These are phyloP conservation scores for Solioccasus polychromus DNA, from an alignment of 768 basidiomycete genomes.

Conservation along the genomic window DNA sequence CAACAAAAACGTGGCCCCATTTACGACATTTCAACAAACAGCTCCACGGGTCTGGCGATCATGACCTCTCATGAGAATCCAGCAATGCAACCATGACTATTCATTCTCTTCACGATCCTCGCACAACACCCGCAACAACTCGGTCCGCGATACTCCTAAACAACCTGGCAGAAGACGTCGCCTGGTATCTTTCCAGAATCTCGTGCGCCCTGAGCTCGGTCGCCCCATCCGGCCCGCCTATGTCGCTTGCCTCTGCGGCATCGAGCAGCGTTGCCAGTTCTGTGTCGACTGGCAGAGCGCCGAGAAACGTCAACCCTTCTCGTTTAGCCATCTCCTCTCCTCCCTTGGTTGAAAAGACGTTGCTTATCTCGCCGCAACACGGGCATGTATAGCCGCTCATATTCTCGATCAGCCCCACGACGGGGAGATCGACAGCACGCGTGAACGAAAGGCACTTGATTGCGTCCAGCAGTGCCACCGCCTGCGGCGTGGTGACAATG, in stretches of 20 bases:
- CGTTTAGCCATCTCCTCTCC: constrained; percentile 83
- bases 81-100: not conserved
- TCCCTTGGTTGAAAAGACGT: constrained; percentile 92
- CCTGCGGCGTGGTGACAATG: constrained; percentile 96
- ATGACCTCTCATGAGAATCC: too few species aligned
- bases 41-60: too few species aligned
- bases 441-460: constrained; percentile 97
- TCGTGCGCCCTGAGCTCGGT: constrained; percentile 38
- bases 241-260: constrained; percentile 41
- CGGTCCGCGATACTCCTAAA: constrained; percentile 59
- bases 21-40: constrained; percentile 21
- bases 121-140: constrained; percentile 35
- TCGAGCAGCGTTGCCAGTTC: constrained; percentile 87
- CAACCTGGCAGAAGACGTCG: constrained; percentile 66
- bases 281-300: constrained; percentile 89
- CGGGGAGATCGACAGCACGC: constrained; percentile 77
- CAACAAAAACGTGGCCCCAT: constrained; percentile 25
- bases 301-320: constrained; percentile 76
- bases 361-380: constrained; percentile 93
- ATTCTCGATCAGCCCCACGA: constrained; percentile 93
- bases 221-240: constrained; percentile 18
- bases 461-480: constrained; percentile 91
- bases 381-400: constrained; percentile 99
- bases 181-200: constrained; percentile 59
- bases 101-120: constrained; percentile 2